Evolutionary conservation across 78 protist genomes (phyloP).

Genomic region (Dictyostelium capitatum): DNA sequence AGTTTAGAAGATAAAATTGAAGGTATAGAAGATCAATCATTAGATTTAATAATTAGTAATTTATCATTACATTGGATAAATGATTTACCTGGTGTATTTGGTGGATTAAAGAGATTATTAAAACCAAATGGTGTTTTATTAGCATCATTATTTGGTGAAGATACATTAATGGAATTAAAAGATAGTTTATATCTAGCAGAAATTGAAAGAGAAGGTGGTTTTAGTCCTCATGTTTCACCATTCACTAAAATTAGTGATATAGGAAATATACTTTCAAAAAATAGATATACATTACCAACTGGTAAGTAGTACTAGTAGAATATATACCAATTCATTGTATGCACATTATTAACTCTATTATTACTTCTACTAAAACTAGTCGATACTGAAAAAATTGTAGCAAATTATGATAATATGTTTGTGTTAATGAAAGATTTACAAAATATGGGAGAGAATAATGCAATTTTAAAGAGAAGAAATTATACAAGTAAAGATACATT

Average conservation of each 20-base stretch:
- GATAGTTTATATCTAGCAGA: slow-evolving; percentile 75
- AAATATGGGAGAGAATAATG: slow-evolving; percentile 85
- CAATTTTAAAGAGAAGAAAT: slow-evolving; percentile 48
- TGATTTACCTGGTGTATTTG: slow-evolving; percentile 82
- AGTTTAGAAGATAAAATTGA: slow-evolving; percentile 68
- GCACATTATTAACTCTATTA: not conserved
- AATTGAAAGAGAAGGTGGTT: slow-evolving; percentile 85
- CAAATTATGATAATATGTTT: slow-evolving; percentile 65
- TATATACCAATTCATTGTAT: not conserved
- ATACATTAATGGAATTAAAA: slow-evolving; percentile 78
- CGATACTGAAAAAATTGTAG: slow-evolving; percentile 70
- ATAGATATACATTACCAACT: slow-evolving; percentile 74
- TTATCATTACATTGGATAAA: slow-evolving; percentile 85
- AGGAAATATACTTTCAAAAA: slow-evolving; percentile 73
- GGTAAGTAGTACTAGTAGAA: not conserved
- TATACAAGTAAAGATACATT: slow-evolving; percentile 59
- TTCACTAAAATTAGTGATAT: slow-evolving; percentile 65
- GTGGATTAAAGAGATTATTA: slow-evolving; percentile 31
- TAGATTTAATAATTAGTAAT: slow-evolving; percentile 75
- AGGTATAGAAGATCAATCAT: slow-evolving; percentile 16
- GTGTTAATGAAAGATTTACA: slow-evolving; percentile 84
- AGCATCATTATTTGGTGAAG: slow-evolving; percentile 82
- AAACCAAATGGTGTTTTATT: slow-evolving; percentile 86
- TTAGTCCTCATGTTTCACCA: slow-evolving; percentile 82
- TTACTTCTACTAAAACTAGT: not conserved